phyloP scores from a whole-genome alignment of 306 rosid species.

The Mimosa pudica region DNA sequence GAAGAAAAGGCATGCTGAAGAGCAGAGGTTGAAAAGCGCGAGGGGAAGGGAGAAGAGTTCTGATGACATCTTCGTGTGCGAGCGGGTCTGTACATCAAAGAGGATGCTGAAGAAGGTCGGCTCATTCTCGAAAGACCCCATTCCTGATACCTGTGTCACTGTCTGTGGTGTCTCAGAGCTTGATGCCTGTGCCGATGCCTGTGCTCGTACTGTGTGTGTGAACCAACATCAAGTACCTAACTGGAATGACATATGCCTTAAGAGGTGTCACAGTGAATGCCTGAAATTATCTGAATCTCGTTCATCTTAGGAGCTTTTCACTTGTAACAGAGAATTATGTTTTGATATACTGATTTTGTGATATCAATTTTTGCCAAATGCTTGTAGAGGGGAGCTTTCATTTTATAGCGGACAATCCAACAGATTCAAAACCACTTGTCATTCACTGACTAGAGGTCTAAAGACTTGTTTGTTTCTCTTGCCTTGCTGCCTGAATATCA shows the following conservation, averaged over 20 bases:
- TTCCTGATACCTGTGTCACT: slow-evolving; percentile 93
- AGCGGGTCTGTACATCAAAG: slow-evolving; percentile 90
- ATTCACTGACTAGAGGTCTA: background rate
- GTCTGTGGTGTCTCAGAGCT: slow-evolving; percentile 93
- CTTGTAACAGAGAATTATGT: background rate
- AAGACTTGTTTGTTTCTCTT: background rate
- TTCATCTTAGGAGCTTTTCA: slow-evolving; percentile 47
- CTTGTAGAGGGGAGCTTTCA: background rate
- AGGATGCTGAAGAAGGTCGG: slow-evolving; percentile 94
- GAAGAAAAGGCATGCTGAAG: slow-evolving; percentile 71
- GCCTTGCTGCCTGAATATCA: background rate
- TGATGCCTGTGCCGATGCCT: slow-evolving; percentile 93
- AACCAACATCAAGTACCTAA: slow-evolving; percentile 94
- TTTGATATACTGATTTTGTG: background rate
- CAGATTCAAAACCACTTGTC: background rate
- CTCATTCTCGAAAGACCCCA: slow-evolving; percentile 90
- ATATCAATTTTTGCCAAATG: background rate
- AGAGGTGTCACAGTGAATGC: slow-evolving; percentile 96
- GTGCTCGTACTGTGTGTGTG: slow-evolving; percentile 91
- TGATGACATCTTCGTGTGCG: slow-evolving; percentile 88
- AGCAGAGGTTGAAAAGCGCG: slow-evolving; percentile 64
- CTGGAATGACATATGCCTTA: slow-evolving; percentile 88
- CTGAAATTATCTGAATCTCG: slow-evolving; percentile 71
- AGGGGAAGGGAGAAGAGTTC: slow-evolving; percentile 91
- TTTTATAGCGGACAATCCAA: background rate